phyloP scores from a whole-genome alignment of 306 rosid genomes.

The Mimosa pudica region DNA sequence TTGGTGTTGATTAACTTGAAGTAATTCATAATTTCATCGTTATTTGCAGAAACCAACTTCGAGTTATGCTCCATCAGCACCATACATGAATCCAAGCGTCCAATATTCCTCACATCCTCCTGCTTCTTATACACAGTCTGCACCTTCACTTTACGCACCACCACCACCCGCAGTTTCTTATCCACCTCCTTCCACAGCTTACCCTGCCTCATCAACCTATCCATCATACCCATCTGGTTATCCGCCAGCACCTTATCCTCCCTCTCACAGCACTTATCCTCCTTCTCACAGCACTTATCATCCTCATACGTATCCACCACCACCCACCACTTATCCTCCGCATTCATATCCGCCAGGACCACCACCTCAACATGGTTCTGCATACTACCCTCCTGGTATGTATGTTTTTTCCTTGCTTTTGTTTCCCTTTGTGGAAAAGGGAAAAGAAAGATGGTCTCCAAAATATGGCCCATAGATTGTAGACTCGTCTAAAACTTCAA shows the following conservation, averaged over 20 bases:
- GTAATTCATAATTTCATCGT: background rate
- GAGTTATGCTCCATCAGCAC: slow-evolving; percentile 23
- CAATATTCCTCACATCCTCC: background rate
- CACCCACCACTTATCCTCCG: slow-evolving; percentile 2
- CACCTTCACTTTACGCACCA: background rate
- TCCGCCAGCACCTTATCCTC: slow-evolving; percentile 35
- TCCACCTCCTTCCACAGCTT: slow-evolving; percentile 7
- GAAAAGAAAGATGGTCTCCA: background rate
- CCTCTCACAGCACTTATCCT: slow-evolving; percentile 34
- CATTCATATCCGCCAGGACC: slow-evolving; percentile 17
- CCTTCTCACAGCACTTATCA: slow-evolving; percentile 34
- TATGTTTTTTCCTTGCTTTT: background rate
- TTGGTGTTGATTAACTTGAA: slow-evolving; percentile 1
- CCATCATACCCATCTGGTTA: slow-evolving; percentile 11
- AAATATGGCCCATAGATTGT: background rate
- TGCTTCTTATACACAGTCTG: background rate
- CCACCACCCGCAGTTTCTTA: slow-evolving; percentile 3
- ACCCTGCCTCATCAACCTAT: slow-evolving; percentile 7
- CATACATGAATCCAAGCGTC: background rate
- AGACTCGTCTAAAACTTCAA: background rate
- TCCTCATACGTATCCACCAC: slow-evolving; percentile 31
- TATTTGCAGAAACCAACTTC: slow-evolving; percentile 32
- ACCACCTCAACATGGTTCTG: slow-evolving; percentile 1
- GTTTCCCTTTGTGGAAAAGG: background rate
- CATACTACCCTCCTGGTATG: slow-evolving; percentile 57